These are phyloP conservation scores for Volvox reticuliferus DNA, from an alignment of 139 green algal species.

Conservation along the genomic window DNA sequence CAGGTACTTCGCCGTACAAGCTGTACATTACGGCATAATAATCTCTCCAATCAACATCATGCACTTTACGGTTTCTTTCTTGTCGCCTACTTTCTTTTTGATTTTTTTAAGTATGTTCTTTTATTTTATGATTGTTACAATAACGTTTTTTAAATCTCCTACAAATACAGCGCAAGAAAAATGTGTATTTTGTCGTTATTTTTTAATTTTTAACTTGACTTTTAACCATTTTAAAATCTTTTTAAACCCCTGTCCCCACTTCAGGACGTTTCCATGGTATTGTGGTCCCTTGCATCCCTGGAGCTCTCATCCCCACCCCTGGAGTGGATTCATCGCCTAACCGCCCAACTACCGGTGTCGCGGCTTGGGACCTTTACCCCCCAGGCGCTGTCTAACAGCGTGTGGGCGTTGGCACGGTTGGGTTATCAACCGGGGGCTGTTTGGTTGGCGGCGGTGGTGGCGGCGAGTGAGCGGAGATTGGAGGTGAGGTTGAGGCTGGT, in stretches of 20 bases:
- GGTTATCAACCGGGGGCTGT: not conserved
- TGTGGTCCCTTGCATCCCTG: constrained; percentile 25
- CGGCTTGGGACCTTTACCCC: not conserved
- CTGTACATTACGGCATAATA: too few species aligned
- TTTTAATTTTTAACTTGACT: too few species aligned
- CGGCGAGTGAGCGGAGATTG: constrained; percentile 13
- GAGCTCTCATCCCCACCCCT: not conserved
- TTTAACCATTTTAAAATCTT: too few species aligned
- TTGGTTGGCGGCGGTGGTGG: constrained; percentile 14
- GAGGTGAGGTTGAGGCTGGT: not conserved
- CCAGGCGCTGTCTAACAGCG: constrained; percentile 34
- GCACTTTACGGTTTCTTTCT: too few species aligned
- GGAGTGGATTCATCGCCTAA: not conserved
- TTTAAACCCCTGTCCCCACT: not conserved
- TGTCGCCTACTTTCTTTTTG: too few species aligned
- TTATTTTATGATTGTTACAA: too few species aligned
- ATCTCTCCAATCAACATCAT: too few species aligned
- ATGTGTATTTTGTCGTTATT: too few species aligned
- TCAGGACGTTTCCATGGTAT: constrained; percentile 35
- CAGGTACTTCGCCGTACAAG: not conserved
- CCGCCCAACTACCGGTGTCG: not conserved
- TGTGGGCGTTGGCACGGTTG: constrained; percentile 19
- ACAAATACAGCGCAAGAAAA: too few species aligned
- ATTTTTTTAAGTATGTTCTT: too few species aligned
- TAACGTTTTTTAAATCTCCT: too few species aligned